A percentile compares a stretch with the other conserved stretches of the same genome.
These are phyloP conservation scores for Stephania japonica DNA, from an alignment of 164 flowering plant species.

Conservation along the genomic window DNA sequence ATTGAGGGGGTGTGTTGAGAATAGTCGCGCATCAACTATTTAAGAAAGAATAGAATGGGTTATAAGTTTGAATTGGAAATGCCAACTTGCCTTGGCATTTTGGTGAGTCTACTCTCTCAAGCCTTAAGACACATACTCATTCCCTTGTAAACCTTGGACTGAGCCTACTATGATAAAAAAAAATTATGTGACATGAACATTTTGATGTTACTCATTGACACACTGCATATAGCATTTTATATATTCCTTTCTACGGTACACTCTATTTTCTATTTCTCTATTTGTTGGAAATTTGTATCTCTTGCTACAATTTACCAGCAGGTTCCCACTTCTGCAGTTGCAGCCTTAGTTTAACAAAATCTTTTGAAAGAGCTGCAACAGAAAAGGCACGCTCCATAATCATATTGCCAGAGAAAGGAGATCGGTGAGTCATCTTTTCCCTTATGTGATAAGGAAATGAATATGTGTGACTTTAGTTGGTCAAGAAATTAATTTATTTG, in stretches of 20 bases:
- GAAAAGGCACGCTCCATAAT: conserved; percentile 86
- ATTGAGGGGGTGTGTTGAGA: too few species aligned
- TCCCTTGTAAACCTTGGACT: too few species aligned
- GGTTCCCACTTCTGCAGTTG: conserved; percentile 55
- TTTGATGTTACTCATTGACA: too few species aligned
- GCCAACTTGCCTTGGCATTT: too few species aligned
- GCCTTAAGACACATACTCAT: too few species aligned
- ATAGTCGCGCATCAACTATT: too few species aligned
- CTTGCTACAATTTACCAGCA: conserved; percentile 2
- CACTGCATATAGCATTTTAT: neutral
- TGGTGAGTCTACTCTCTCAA: too few species aligned
- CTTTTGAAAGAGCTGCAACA: conserved; percentile 98
- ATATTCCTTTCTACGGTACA: neutral
- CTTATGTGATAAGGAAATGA: too few species aligned
- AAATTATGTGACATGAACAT: too few species aligned
- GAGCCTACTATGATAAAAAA: too few species aligned
- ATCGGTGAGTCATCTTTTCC: conserved; percentile 40
- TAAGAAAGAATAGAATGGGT: too few species aligned
- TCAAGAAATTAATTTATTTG: neutral
- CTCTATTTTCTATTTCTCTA: neutral
- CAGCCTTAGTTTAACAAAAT: conserved; percentile 87
- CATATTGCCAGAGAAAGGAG: conserved; percentile 83
- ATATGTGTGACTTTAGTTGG: neutral
- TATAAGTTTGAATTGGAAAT: too few species aligned
- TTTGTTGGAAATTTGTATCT: neutral